Percentiles rank a stretch among this genome's conserved stretches.
phyloP scores from a whole-genome alignment of 1,284 basidiomycete genomes.

The Prillingera fragicola region DNA sequence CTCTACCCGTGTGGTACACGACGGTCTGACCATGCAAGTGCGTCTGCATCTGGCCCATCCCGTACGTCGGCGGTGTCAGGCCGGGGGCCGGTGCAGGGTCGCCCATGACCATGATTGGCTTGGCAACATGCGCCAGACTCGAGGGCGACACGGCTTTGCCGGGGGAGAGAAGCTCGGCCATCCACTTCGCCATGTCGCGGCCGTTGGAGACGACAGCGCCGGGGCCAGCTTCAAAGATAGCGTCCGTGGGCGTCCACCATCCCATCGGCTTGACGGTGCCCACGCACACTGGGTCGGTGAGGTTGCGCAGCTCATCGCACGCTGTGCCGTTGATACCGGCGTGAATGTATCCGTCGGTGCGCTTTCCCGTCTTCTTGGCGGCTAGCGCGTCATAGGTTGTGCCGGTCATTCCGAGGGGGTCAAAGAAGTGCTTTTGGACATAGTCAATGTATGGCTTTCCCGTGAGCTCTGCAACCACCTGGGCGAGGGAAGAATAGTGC shows the following conservation, averaged over 20 bases:
- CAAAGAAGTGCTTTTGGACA: conserved; percentile 29
- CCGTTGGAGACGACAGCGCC: conserved; percentile 29
- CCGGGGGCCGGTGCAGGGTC: neutral
- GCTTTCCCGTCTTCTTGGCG: conserved; percentile 13
- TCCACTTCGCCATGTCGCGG: conserved; percentile 30
- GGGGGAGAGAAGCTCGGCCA: conserved; percentile 29
- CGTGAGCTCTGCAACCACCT: conserved; percentile 25
- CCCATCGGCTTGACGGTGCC: conserved; percentile 7
- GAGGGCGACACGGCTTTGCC: conserved; percentile 22
- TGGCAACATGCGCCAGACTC: conserved; percentile 1
- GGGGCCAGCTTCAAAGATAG: conserved; percentile 17
- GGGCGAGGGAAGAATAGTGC: conserved; percentile 24
- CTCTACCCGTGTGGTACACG: conserved; percentile 16
- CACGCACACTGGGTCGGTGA: conserved; percentile 11
- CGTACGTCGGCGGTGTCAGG: conserved; percentile 11
- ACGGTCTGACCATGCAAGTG: conserved; percentile 16
- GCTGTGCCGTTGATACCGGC: conserved; percentile 4
- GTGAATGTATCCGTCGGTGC: conserved; percentile 16
- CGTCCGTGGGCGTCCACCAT: conserved; percentile 23
- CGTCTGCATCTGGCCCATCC: conserved; percentile 11
- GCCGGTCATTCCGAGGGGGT: conserved; percentile 29
- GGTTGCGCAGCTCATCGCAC: conserved; percentile 7
- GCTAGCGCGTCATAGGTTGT: conserved; percentile 22
- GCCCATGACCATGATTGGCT: neutral
- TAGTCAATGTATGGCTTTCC: conserved; percentile 22